phyloP scores from a whole-genome alignment of 2,329 filamentous ascomycete genomes.

The Colletotrichum endophyticum region DNA sequence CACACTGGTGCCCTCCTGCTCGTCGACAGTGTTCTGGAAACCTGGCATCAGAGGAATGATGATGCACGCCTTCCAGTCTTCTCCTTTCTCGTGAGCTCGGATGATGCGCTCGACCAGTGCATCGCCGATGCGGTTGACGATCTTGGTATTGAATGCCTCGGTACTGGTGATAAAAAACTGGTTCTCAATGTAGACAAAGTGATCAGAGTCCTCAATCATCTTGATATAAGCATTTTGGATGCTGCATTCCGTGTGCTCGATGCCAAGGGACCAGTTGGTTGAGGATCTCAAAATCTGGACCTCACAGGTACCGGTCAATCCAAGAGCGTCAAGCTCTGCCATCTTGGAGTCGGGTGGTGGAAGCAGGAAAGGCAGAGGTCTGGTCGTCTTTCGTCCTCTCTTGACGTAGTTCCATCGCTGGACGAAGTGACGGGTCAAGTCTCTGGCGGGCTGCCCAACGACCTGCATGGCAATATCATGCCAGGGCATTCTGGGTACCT shows the following conservation, averaged over 20 bases:
- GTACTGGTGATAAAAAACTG: slow-evolving; percentile 98
- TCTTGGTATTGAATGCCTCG: slow-evolving; percentile 83
- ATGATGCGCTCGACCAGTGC: slow-evolving; percentile 92
- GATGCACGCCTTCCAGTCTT: slow-evolving; percentile 90
- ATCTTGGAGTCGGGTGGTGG: slow-evolving; percentile 91
- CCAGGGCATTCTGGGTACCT: slow-evolving; percentile 95
- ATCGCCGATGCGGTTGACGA: slow-evolving; percentile 93
- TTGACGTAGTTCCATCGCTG: slow-evolving; percentile 98
- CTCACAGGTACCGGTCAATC: slow-evolving; percentile 92
- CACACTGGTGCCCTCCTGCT: slow-evolving; percentile 92
- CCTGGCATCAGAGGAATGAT: slow-evolving; percentile 97
- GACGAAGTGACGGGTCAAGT: slow-evolving; percentile 94
- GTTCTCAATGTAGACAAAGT: slow-evolving; percentile 98
- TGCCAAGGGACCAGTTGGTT: slow-evolving; percentile 89
- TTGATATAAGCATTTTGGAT: slow-evolving; percentile 96
- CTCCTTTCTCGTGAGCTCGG: slow-evolving; percentile 79
- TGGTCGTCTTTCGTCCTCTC: slow-evolving; percentile 88
- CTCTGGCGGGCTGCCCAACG: slow-evolving; percentile 91
- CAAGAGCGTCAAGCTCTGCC: slow-evolving; percentile 84
- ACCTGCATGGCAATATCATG: slow-evolving; percentile 98
- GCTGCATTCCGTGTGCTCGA: slow-evolving; percentile 86
- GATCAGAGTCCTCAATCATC: slow-evolving; percentile 92
- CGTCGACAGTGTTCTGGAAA: slow-evolving; percentile 95
- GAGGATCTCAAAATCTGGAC: slow-evolving; percentile 95
- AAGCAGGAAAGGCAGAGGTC: slow-evolving; percentile 90